These are phyloP conservation scores for Hapsidospora chrysogenum DNA, from an alignment of 495 filamentous ascomycete species.

Conservation along the genomic window DNA sequence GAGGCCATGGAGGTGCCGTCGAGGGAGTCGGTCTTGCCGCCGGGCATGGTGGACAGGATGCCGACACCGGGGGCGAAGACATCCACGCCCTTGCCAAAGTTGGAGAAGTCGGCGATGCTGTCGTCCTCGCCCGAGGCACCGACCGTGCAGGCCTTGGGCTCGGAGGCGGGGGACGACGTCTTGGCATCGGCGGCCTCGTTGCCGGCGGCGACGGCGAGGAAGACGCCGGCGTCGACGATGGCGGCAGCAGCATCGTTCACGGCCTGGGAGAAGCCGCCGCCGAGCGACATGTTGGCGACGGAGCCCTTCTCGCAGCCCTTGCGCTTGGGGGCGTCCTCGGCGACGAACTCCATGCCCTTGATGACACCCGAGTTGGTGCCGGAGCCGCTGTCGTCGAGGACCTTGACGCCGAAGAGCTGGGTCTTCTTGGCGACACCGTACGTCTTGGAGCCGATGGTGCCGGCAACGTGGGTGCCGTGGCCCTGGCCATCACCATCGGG, in stretches of 20 bases:
- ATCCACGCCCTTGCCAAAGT: constrained; percentile 42
- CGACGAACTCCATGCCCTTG: constrained; percentile 43
- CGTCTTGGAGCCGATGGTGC: constrained; percentile 13
- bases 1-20: constrained; percentile 42
- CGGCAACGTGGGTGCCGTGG: constrained; percentile 20
- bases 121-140: constrained; percentile 35
- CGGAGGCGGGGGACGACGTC: constrained; percentile 39
- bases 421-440: constrained; percentile 32
- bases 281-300: constrained; percentile 34
- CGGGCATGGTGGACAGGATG: constrained; percentile 29
- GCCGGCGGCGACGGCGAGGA: constrained; percentile 47
- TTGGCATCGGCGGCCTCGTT: constrained; percentile 42
- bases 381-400: constrained; percentile 37
- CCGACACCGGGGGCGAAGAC: constrained; percentile 35
- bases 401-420: constrained; percentile 49
- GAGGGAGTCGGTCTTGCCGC: constrained; percentile 28
- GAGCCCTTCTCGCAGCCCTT: constrained; percentile 17
- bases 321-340: constrained; percentile 24
- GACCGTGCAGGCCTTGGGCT: constrained; percentile 38
- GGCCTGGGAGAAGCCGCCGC: constrained; percentile 28
- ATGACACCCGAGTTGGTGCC: constrained; percentile 43
- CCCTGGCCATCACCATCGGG: constrained; percentile 20
- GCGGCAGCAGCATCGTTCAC: constrained; percentile 41
- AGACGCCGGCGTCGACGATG: constrained; percentile 36
- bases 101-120: constrained; percentile 39